phyloP scores from a whole-genome alignment of 176 grass and related monocot genomes.

The sorghum (Sorghum bicolor) region Sorghum_bicolor_NCBIv3 NC_012874.2:65862001-65862500 shows the following conservation, averaged over 20 bases:
- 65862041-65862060: slow-evolving; percentile 64
- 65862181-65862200: slow-evolving; percentile 56
- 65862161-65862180: slow-evolving; percentile 66
- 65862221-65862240: slow-evolving; percentile 86
- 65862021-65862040: slow-evolving; percentile 39
- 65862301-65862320: slow-evolving; percentile 72
- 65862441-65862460: not conserved
- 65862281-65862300: slow-evolving; percentile 60
- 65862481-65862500: not conserved
- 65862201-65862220: slow-evolving; percentile 96
- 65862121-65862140: slow-evolving; percentile 62
- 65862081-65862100: slow-evolving; percentile 29
- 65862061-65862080: slow-evolving; percentile 56
- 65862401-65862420: not conserved
- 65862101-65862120: slow-evolving; percentile 49
- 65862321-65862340: slow-evolving; percentile 81
- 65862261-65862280: slow-evolving; percentile 93
- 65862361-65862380: not conserved
- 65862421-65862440: not conserved
- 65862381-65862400: not conserved
- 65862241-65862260: slow-evolving; percentile 66
- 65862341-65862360: slow-evolving; percentile 82
- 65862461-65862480: fast-evolving
- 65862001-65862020: slow-evolving; percentile 45
- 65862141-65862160: slow-evolving; percentile 66